A percentile compares a stretch with the other conserved stretches of the same genome.
Evolutionary conservation across 768 basidiomycete species (phyloP).

Genomic region (Dentipellis sp.): DNA sequence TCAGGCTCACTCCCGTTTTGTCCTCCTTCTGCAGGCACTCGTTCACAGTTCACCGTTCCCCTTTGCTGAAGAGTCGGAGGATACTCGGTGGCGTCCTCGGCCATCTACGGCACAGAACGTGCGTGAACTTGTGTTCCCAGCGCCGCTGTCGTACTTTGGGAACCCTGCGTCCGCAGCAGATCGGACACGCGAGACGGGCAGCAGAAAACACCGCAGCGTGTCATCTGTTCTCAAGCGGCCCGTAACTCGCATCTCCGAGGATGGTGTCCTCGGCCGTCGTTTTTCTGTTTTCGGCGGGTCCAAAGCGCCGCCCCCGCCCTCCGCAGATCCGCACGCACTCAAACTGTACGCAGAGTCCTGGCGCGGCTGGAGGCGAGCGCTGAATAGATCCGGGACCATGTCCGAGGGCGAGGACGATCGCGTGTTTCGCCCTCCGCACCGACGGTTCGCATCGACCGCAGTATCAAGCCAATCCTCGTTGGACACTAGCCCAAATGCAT

Average conservation of each 20-base stretch:
- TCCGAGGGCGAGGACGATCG: slow-evolving; percentile 1
- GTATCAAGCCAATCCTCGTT: slow-evolving; percentile 8
- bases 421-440: neutral
- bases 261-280: slow-evolving; percentile 5
- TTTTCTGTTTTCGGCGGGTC: slow-evolving; percentile 31
- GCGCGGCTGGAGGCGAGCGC: slow-evolving; percentile 25
- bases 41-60: slow-evolving; percentile 49
- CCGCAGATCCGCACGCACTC: slow-evolving; percentile 35
- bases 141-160: slow-evolving; percentile 49
- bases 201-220: neutral
- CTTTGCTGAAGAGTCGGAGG: slow-evolving; percentile 21
- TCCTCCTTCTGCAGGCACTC: slow-evolving; percentile 64
- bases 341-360: slow-evolving; percentile 40
- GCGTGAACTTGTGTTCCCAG: slow-evolving; percentile 64
- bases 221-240: neutral
- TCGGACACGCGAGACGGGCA: neutral
- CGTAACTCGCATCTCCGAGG: neutral
- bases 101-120: slow-evolving; percentile 18
- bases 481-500: slow-evolving; percentile 12
- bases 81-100: slow-evolving; percentile 20
- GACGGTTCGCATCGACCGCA: neutral
- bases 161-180: neutral
- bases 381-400: neutral
- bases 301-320: slow-evolving; percentile 34
- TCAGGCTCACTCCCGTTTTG: slow-evolving; percentile 64